A percentile compares a stretch with the other conserved stretches of the same genome.
Evolutionary conservation across 495 filamentous ascomycete genomes (phyloP).

Genomic region (Hypoxylon fragiforme): DNA sequence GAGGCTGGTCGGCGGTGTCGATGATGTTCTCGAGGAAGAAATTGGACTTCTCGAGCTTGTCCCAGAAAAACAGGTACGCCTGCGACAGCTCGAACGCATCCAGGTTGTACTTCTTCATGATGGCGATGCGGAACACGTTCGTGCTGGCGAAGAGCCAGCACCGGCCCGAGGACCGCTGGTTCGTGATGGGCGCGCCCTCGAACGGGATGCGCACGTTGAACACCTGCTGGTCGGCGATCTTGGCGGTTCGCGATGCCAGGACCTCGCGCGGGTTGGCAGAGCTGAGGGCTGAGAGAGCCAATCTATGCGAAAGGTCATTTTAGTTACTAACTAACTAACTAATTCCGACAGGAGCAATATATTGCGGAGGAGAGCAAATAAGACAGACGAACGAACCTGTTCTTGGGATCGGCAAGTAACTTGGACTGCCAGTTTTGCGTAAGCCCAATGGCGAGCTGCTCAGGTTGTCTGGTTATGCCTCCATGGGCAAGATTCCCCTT

Average conservation of each 20-base stretch:
- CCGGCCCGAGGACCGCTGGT: constrained; percentile 75
- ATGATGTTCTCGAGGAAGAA: constrained; percentile 84
- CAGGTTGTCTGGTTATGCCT: constrained; percentile 35
- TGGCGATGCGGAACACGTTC: constrained; percentile 81
- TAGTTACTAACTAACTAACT: no score
- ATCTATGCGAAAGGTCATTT: no score
- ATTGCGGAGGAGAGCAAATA: not conserved
- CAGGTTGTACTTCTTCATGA: constrained; percentile 79
- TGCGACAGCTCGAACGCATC: constrained; percentile 80
- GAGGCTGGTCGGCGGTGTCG: constrained; percentile 66
- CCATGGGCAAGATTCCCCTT: constrained; percentile 21
- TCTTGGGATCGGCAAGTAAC: constrained; percentile 66
- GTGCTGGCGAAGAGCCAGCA: constrained; percentile 91
- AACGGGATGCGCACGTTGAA: constrained; percentile 83
- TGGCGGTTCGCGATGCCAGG: constrained; percentile 58
- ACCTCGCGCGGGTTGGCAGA: constrained; percentile 56
- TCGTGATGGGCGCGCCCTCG: constrained; percentile 82
- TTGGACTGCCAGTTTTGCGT: constrained; percentile 61
- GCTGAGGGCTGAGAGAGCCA: constrained; percentile 70
- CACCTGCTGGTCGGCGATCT: constrained; percentile 67
- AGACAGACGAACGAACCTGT: constrained; percentile 44
- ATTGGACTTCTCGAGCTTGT: constrained; percentile 91
- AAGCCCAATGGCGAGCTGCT: constrained; percentile 49
- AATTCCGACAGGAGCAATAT: not conserved
- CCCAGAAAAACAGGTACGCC: constrained; percentile 91